A percentile compares a stretch with the other conserved stretches of the same genome.
Conservation (phyloP, 345 rosid genomes). For the Citrus cavaleriei region DNA sequence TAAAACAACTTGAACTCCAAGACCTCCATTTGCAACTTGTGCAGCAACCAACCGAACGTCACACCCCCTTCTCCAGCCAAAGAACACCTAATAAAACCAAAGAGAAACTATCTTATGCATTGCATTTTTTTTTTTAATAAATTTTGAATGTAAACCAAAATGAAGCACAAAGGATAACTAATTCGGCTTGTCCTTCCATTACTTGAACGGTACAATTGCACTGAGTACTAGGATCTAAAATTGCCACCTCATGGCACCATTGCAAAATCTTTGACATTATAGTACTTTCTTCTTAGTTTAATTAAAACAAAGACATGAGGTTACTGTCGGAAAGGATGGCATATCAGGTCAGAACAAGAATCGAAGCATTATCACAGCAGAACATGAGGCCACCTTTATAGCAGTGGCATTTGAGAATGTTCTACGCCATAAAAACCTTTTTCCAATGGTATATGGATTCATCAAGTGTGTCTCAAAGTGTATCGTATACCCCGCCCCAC, state of each 20-base stretch:
- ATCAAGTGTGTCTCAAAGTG: too few species aligned
- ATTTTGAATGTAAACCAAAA: neutral
- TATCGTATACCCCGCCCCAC: too few species aligned
- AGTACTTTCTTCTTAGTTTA: too few species aligned
- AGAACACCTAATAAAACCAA: slow-evolving; percentile 14
- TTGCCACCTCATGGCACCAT: neutral
- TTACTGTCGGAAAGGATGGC: too few species aligned
- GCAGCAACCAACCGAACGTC: slow-evolving; percentile 30
- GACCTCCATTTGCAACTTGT: slow-evolving; percentile 20
- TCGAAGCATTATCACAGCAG: too few species aligned
- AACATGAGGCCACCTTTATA: too few species aligned
- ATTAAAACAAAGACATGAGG: too few species aligned
- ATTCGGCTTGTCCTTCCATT: too few species aligned
- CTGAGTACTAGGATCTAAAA: neutral
- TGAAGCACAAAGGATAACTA: neutral
- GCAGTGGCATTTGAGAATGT: neutral
- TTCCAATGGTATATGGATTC: neutral
- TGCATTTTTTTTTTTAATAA: neutral
- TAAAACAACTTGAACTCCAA: slow-evolving; percentile 22
- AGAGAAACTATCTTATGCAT: neutral
- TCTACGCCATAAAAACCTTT: neutral
- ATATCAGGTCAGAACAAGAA: too few species aligned
- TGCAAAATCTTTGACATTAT: neutral
- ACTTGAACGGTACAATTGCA: neutral
- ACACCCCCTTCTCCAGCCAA: slow-evolving; percentile 24